Base-by-base conservation (phyloP, 2,329 filamentous ascomycete species). In the Aspergillus pseudoterreus region DNA sequence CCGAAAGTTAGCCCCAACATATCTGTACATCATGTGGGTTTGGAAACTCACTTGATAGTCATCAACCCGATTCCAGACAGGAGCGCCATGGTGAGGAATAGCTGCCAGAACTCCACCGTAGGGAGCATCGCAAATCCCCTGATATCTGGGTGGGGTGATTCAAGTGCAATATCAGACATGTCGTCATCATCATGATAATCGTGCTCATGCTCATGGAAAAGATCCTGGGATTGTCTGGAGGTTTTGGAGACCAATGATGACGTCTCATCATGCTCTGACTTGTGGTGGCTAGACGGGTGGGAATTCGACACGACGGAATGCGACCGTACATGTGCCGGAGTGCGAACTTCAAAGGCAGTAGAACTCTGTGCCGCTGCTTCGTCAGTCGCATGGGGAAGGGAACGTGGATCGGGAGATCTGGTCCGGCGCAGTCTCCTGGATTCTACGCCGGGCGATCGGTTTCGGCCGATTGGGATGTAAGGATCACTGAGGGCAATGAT, bases 21-120 rank as follows among this genome's bases (percentile, higher is more conserved):
- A 8, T n/a, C 43, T 14, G 21, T 10, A 15, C 30, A 8, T 11
- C 27, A 30, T 38, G 35, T 6, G 15, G 17, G 38, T 12, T 22
- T 17, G 21, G 36, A 27, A 38, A 55, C 51, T 10, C 60, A 95
- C 91, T 99, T 99, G 74, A 99, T 99, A 0, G 92, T 97, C 94
- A 99, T 99, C 58, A 99, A 76, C 10, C 94, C 94, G 62, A 96
- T 88, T 47, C 94, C 94, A 4, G 91, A 90, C 56, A 97, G 77
- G n/a, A 96, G 82, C 36, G 86, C 91, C 81, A 99, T 89, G 59
- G 96, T 84, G 51, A 82, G 71, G 70, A 95, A 97, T 24, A 95
- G 75, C 64, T 95, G 88, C 91, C 92, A 97, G 71, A 97, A 99
- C 58, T 95, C 87, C 44, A 85, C 63, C 54, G 81, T 84, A 48